phyloP scores from a whole-genome alignment of 352 stramenopile species.

The Phytopythium helicoides region DNA sequence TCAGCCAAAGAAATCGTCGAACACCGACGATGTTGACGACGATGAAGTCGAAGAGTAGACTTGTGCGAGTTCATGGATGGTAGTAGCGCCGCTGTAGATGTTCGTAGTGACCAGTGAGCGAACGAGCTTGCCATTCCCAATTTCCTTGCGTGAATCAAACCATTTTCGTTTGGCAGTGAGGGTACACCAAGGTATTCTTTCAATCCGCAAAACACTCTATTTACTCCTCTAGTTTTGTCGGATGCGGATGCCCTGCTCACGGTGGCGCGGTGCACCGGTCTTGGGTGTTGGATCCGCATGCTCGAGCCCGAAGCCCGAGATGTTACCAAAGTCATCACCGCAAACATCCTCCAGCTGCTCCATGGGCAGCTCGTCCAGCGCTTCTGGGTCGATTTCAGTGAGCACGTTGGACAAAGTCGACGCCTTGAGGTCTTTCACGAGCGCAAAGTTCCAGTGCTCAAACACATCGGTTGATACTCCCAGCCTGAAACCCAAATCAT shows the following conservation, averaged over 20 bases:
- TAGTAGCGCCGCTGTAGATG: background rate
- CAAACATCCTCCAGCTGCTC: conserved; percentile 58
- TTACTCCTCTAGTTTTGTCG: conserved; percentile 49
- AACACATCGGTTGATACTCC: conserved; percentile 68
- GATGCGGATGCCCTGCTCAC: conserved; percentile 85
- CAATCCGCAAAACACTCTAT: too few species aligned
- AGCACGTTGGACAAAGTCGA: conserved; percentile 50
- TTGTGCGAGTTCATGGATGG: background rate
- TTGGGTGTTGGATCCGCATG: conserved; percentile 56
- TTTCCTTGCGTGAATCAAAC: background rate
- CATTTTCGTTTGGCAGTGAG: too few species aligned
- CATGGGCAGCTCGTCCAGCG: conserved; percentile 55
- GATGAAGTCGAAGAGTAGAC: background rate
- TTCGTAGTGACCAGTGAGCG: too few species aligned
- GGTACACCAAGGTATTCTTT: too few species aligned
- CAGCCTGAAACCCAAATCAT: conserved; percentile 38
- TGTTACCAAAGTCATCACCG: conserved; percentile 45
- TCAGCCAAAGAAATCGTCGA: conserved; percentile 21
- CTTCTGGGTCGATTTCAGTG: conserved; percentile 60
- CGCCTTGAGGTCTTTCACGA: conserved; percentile 78
- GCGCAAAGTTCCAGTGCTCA: conserved; percentile 61
- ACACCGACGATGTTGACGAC: background rate
- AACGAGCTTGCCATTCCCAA: too few species aligned
- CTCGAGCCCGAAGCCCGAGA: conserved; percentile 65
- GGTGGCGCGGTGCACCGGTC: conserved; percentile 18